A percentile compares a stretch with the other conserved stretches of the same genome.
Conservation (phyloP, 129 eudicot genomes). For the Pittosporum tobira region DNA sequence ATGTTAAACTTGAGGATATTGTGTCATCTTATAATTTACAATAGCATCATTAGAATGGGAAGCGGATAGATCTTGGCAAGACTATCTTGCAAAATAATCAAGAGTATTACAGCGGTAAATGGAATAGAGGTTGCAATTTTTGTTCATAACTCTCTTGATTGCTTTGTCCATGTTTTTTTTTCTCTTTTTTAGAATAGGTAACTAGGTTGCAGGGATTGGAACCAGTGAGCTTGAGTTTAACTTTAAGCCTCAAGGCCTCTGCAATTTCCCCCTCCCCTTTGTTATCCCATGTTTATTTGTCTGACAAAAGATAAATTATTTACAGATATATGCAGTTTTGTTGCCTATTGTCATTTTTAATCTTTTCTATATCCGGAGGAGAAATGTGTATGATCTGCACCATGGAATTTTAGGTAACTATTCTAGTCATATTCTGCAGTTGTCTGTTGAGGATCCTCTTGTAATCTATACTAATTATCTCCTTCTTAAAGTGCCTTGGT, state of each 20-base stretch:
- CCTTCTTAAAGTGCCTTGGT: background rate
- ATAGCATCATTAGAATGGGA: no score
- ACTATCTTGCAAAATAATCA: no score
- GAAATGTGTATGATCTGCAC: slow-evolving; percentile 74
- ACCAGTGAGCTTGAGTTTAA: background rate
- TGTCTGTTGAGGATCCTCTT: background rate
- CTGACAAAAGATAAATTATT: background rate
- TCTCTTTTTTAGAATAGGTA: background rate
- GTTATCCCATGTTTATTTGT: slow-evolving; percentile 1
- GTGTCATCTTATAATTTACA: no score
- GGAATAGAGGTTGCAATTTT: background rate
- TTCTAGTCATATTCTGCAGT: background rate
- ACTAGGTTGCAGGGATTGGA: background rate
- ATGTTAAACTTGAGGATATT: no score
- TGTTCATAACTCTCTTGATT: background rate
- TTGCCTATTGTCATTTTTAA: slow-evolving; percentile 56
- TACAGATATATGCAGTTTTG: slow-evolving; percentile 63
- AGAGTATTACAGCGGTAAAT: background rate
- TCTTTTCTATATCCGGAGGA: slow-evolving; percentile 57
- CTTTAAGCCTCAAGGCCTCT: background rate
- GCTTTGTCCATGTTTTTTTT: background rate
- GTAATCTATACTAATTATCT: slow-evolving; percentile 2
- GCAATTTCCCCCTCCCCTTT: background rate
- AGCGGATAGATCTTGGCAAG: no score
- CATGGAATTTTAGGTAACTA: slow-evolving; percentile 57